Evolutionary conservation across 2,329 filamentous ascomycete species (phyloP), one percentile per base, ranked within the genome.

Genomic region (Phoma sp.): DNA sequence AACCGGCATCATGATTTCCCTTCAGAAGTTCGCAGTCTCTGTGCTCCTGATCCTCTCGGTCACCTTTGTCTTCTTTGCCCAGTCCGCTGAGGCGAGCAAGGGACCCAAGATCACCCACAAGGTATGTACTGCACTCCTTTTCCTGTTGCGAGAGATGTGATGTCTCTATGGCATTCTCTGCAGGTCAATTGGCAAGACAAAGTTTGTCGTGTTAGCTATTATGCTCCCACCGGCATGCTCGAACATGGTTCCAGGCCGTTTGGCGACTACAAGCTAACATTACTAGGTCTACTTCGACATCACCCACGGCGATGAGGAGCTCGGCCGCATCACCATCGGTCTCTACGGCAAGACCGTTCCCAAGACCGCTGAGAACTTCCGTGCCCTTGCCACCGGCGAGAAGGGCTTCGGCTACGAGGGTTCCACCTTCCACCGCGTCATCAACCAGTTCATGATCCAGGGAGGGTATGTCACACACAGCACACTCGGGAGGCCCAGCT

Each of bases 41-140:
- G 82, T 88, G 70, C 82, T 92, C 74, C 83, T 96, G 73, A 85
- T 96, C 72, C 76, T 96, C 69, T 88, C 90, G 69, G 82, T 93
- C 69, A 67, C 74, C 46, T 71, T 74, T 52, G 66, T 69, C 64
- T 70, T 72, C 69, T 73, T 74, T 59, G 69, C 70, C 27, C 71
- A 74, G 68, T 45, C 61, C 37, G 54, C 69, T 15, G 69, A 73
- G 62, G 71, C 71, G 49, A 50, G 63, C 22, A 74, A 94, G 82
- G 94, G 95, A 41, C 94, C 92, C 61, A 96, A 95, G 87, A 94
- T 97, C 82, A 97, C 93, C 70, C 84, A 91, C 84, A 96, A 96
- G 87, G 92, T 85, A 74, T 55, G 67, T 37, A 40, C 37, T 17
- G 13, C 38, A 22, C 32, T 24, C 29, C 35, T 22, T 38, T 29